These are phyloP conservation scores for Waltergamsia citrina DNA, from an alignment of 2,329 filamentous ascomycete genomes.

Conservation along the genomic window DNA sequence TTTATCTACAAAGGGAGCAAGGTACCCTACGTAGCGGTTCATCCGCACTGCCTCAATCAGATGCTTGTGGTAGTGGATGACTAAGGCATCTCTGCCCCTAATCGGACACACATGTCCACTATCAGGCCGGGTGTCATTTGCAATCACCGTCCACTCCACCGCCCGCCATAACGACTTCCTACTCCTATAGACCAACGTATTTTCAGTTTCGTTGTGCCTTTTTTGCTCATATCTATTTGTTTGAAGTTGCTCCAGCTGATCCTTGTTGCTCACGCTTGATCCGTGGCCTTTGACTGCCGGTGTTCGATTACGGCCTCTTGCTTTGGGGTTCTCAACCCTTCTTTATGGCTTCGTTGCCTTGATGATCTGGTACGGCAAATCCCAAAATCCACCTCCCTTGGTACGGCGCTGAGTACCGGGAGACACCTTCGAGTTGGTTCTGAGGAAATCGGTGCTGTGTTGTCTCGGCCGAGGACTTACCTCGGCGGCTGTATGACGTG, in stretches of 20 bases:
- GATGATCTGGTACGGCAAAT: too few species aligned
- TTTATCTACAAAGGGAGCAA: too few species aligned
- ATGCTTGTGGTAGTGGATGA: not conserved
- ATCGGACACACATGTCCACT: slow-evolving; percentile 2
- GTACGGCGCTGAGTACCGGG: too few species aligned
- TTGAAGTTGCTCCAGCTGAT: not conserved
- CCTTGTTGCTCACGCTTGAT: not conserved
- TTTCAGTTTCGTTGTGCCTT: too few species aligned
- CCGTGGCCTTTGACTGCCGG: not conserved
- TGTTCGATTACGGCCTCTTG: not conserved
- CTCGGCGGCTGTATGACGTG: slow-evolving; percentile 2
- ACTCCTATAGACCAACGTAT: too few species aligned
- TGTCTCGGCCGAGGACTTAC: not conserved
- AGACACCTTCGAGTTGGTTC: not conserved
- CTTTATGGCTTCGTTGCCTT: too few species aligned
- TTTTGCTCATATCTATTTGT: not conserved
- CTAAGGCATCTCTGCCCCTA: slow-evolving; percentile 1
- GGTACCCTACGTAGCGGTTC: too few species aligned
- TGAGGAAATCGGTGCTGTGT: not conserved
- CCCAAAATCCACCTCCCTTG: too few species aligned
- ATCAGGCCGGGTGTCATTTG: slow-evolving; percentile 13
- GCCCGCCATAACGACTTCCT: not conserved
- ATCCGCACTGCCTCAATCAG: not conserved
- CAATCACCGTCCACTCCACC: slow-evolving; percentile 10
- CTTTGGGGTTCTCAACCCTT: too few species aligned